phyloP scores from a whole-genome alignment of 1,139 yeast genomes.

The Debaryomyces singareniensis region DNA sequence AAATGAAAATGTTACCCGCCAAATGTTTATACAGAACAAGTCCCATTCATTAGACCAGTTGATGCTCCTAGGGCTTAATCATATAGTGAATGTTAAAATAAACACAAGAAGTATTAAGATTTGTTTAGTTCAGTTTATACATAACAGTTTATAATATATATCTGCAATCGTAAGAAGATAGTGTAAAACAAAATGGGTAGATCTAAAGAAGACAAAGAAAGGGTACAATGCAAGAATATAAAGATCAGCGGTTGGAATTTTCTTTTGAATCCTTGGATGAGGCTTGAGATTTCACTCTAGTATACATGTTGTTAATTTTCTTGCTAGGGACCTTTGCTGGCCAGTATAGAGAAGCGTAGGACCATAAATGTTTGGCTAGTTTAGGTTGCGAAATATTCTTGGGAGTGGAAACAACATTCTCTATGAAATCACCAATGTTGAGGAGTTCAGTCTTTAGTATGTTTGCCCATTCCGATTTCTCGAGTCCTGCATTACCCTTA shows the following conservation, averaged over 20 bases:
- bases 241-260: conserved; percentile 1
- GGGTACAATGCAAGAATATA: conserved; percentile 1
- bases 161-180: neutral
- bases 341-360: conserved; percentile 88
- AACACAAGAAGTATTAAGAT: too few species aligned
- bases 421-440: conserved; percentile 73
- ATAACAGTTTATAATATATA: neutral
- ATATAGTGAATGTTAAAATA: too few species aligned
- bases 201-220: neutral
- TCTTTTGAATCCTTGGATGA: conserved; percentile 7
- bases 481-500: conserved; percentile 76
- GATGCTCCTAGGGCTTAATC: too few species aligned
- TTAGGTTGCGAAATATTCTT: conserved; percentile 24
- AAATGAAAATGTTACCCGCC: conserved; percentile 1
- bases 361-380: conserved; percentile 74
- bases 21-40: neutral
- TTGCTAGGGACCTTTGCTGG: conserved; percentile 83
- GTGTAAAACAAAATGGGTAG: neutral
- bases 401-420: conserved; percentile 6
- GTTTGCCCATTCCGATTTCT: conserved; percentile 78
- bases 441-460: conserved; percentile 68
- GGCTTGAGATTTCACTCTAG: conserved; percentile 40
- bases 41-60: too few species aligned
- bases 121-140: conserved; percentile 1
- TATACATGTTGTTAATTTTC: conserved; percentile 81